Base-by-base conservation (phyloP, 805 yeast genomes). In the Ogataea paradorogensis region DNA sequence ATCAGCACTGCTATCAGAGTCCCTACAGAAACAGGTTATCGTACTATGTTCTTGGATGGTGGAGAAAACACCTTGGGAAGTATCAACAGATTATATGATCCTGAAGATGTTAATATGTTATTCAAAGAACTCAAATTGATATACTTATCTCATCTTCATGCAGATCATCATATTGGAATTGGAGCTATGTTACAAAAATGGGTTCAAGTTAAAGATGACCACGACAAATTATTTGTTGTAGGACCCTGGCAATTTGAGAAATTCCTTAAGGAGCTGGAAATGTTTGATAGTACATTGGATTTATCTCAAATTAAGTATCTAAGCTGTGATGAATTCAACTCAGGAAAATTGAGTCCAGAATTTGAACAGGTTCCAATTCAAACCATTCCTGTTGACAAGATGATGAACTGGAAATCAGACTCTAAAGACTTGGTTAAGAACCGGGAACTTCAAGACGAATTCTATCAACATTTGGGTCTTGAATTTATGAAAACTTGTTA, bases 131-230 rank as follows among this genome's bases (percentile, higher is more conserved):
- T 90, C 42, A 66, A 73, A 23, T 42, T 86, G 38, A 66, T 91
- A 15, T 85, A 77, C 53, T 66, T 93, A 38, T 84, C 95, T 51
- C 99, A 93, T 67, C 68, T 91, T 52, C 99, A 93, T 62, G 99
- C 98, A 0, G 99, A 93, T 59, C 99, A 93, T 59, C 97, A 91
- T 61, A 65, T 93, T 29, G 99, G 99, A 0, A 69, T 85, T 5
- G 65, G 84, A 7, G 74, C 87, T 5, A 60, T 93, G 3, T 68
- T 93, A 20, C 68, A 70, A 27, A 78, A 77, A 47, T 90, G 97
- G 95, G 55, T 61, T 33, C 42, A 53, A n/a, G 45, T 48, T 8
- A 52, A 59, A 42, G 47, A 61, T 10, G 52, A 63, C 4, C 41
- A 53, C 13, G 56, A 53, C 26, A 65, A 59, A 15, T 62, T 91